Evolutionary conservation across 1,139 yeast genomes (phyloP).

Genomic region (Suhomyces chickasaworum): DNA sequence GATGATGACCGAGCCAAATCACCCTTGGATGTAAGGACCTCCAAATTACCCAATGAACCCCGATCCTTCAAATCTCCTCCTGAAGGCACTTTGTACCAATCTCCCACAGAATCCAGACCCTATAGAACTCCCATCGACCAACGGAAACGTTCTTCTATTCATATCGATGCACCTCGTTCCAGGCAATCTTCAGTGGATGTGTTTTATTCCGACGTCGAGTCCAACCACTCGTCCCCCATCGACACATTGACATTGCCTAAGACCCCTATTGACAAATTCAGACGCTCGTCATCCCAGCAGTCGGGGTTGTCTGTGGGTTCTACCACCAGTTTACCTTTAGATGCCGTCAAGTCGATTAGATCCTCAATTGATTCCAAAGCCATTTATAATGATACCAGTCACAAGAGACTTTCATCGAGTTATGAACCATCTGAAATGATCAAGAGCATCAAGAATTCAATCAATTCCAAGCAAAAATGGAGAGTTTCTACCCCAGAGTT

Average conservation of each 20-base stretch:
- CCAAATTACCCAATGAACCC: not conserved
- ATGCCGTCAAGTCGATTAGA: constrained; percentile 19
- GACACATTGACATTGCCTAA: not conserved
- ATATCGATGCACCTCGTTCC: not conserved
- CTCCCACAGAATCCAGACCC: constrained; percentile 2
- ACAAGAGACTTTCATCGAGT: constrained; percentile 12
- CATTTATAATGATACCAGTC: constrained; percentile 11
- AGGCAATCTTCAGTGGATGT: constrained; percentile 1
- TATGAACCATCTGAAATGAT: constrained; percentile 24
- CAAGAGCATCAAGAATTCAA: constrained; percentile 21
- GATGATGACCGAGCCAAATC: not conserved
- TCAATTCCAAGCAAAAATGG: constrained; percentile 19
- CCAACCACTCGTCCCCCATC: constrained; percentile 1
- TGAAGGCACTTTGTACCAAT: not conserved
- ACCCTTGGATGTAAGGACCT: not conserved
- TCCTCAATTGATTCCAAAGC: constrained; percentile 19
- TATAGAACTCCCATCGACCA: not conserved
- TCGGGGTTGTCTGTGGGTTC: constrained; percentile 6
- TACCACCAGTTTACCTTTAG: constrained; percentile 9
- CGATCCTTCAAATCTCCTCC: not conserved
- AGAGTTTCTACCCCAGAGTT: constrained; percentile 12
- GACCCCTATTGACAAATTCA: constrained; percentile 2
- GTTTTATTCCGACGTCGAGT: constrained; percentile 5
- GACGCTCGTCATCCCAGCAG: constrained; percentile 7
- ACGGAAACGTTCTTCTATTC: not conserved